Base-by-base conservation (phyloP, 441 rosid genomes). In the California macrophylla region DNA sequence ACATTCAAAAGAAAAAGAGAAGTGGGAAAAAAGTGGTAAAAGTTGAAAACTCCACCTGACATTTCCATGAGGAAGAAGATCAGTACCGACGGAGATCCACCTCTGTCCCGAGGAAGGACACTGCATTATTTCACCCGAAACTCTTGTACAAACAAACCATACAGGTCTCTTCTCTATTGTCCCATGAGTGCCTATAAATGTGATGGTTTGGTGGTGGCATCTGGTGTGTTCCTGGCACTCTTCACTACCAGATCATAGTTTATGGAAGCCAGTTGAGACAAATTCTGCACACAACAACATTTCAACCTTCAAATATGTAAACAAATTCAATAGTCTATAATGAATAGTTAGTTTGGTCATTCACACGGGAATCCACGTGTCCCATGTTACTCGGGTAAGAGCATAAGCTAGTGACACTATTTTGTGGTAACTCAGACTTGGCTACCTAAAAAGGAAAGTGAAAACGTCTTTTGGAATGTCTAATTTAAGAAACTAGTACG, bases 231-330 rank as follows among this genome's bases (percentile, higher is more conserved):
- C 76, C 79, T 84, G 4, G 84, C 72, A 71, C 75, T 88, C 89
- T 82, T 94, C 21, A 85, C 76, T 24, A 90, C 86, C 80, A 88
- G 66, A 74, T 95, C 99, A 36, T 88, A 90, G 78, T 95, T 95
- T 71, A 95, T 92, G 3, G 96, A 95, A 73, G 97, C 98, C 75
- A 95, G 76, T 82, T 92, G 98, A 26, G 98, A 85, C 76, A 95
- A 83, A 78, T 95, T 95, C 98, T 95, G 90, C 34, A 15, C 64
- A 68, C 38, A 79, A 42, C 1, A 2, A 42, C 6, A n/a, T 47
- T 52, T 0, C 6, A 18, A 52, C 24, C 20, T 50, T 50, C 1
- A 50, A 50, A 13, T 50, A 7, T 16, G 9, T 1, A n/a, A 50
- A 12, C 3, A 12, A 50, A 50, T 3, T 50, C 40, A 10, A 34